Conservation (phyloP, 2,329 filamentous ascomycete species). For the Neofusicoccum sp. region DNA sequence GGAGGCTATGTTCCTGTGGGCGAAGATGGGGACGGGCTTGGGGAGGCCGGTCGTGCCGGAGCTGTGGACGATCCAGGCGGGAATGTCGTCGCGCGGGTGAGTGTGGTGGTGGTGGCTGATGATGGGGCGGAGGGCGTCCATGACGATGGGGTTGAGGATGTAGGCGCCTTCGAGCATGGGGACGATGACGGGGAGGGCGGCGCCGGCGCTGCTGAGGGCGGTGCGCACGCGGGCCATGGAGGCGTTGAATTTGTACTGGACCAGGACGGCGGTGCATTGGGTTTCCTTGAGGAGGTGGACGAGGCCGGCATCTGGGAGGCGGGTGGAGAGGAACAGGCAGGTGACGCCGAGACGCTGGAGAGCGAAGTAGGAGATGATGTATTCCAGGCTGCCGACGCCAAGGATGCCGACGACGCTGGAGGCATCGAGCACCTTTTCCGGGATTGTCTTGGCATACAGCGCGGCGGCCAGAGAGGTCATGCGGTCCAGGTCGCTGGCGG, state of each 20-base stretch:
- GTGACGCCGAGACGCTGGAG: slow-evolving; percentile 59
- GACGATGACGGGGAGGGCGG: slow-evolving; percentile 36
- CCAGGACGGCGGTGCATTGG: slow-evolving; percentile 26
- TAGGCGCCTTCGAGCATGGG: slow-evolving; percentile 26
- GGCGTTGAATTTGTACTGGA: background rate
- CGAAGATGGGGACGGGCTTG: slow-evolving; percentile 64
- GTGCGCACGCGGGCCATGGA: slow-evolving; percentile 25
- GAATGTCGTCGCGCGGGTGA: slow-evolving; percentile 27
- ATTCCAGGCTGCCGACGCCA: slow-evolving; percentile 57
- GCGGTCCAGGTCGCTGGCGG: slow-evolving; percentile 48
- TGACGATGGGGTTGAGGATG: slow-evolving; percentile 22
- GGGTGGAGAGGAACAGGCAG: slow-evolving; percentile 57
- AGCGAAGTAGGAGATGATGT: slow-evolving; percentile 57
- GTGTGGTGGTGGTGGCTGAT: slow-evolving; percentile 29
- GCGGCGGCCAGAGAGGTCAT: background rate
- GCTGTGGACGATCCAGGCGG: slow-evolving; percentile 52
- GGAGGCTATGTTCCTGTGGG: background rate
- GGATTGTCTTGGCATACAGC: background rate
- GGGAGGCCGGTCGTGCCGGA: slow-evolving; percentile 64
- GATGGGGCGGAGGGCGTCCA: slow-evolving; percentile 32
- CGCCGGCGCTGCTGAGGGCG: slow-evolving; percentile 28
- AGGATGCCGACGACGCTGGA: slow-evolving; percentile 49
- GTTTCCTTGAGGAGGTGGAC: slow-evolving; percentile 41
- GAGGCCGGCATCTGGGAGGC: slow-evolving; percentile 56
- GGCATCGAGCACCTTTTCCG: slow-evolving; percentile 21